Percentiles rank a stretch among this genome's conserved stretches.
Evolutionary conservation across 345 rosid genomes (phyloP).

Genomic region (Luvunga scandens): DNA sequence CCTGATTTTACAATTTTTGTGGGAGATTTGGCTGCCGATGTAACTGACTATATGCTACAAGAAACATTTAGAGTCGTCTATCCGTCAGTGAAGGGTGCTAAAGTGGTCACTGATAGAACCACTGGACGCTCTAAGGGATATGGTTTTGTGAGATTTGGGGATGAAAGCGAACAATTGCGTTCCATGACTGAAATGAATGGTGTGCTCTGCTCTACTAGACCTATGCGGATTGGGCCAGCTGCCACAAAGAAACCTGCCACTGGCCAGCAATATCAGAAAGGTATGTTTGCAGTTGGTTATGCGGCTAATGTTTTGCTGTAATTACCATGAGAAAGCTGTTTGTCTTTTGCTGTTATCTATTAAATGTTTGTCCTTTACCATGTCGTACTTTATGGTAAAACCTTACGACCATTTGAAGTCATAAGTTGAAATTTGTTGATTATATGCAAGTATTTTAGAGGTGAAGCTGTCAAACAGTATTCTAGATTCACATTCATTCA

Average conservation of each 20-base stretch:
- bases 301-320: slow-evolving; percentile 1
- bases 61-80: slow-evolving; percentile 71
- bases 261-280: slow-evolving; percentile 66
- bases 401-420: slow-evolving; percentile 12
- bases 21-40: slow-evolving; percentile 94
- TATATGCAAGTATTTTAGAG: slow-evolving; percentile 10
- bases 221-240: slow-evolving; percentile 95
- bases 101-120: slow-evolving; percentile 82
- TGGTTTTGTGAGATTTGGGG: slow-evolving; percentile 90
- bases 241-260: slow-evolving; percentile 69
- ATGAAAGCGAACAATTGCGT: slow-evolving; percentile 76
- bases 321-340: slow-evolving; percentile 4
- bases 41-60: slow-evolving; percentile 66
- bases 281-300: slow-evolving; percentile 36
- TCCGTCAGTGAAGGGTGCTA: slow-evolving; percentile 81
- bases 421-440: slow-evolving; percentile 27
- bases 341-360: slow-evolving; percentile 3
- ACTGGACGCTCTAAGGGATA: slow-evolving; percentile 97
- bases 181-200: slow-evolving; percentile 99
- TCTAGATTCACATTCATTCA: slow-evolving; percentile 35
- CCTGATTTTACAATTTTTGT: slow-evolving; percentile 83
- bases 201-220: slow-evolving; percentile 71
- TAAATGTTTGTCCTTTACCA: not conserved
- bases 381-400: not conserved
- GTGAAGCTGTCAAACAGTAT: slow-evolving; percentile 23